Evolutionary conservation across 306 rosid species (phyloP), one percentile per base, ranked within the genome.

Genomic region (Quercus aquifolioides): DNA sequence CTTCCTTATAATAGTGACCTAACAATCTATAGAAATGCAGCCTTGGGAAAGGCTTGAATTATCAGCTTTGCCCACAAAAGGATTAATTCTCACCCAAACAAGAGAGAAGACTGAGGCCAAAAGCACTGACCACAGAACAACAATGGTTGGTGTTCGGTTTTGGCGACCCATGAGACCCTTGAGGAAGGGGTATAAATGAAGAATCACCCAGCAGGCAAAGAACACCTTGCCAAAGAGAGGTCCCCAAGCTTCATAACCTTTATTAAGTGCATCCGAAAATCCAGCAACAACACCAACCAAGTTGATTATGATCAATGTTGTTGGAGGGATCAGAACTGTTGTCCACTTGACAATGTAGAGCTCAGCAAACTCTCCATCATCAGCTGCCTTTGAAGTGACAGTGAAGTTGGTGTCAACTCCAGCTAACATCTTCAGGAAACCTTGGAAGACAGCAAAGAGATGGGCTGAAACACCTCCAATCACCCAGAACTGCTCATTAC

Each of bases 101-200:
- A 94, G 97, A 54, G 99, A 94, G 87, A 94, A 94, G 5, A 94
- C 95, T 63, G 99, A 94, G 58, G 97, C 99, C 88, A 94, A 84
- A 59, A 94, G 83, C 87, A 94, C 97, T 13, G 99, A 90, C 99
- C 99, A 94, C 1, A 94, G 87, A 59, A 94, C 85, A 83, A 94
- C 99, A 82, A 94, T 86, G 74, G 99, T 94, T 52, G 99, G 99
- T 15, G 99, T 94, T 23, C 97, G 79, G 89, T 94, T 94, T 65
- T 92, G 97, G 79, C 99, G 93, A 60, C 97, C 99, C 99, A 94
- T 94, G 65, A 94, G 97, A 86, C 99, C 99, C 81, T 94, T 94
- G 25, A 94, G 94, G 97, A 94, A 94, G 5, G 99, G 99, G 49
- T 94, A 94, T 78, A 94, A 97, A 85, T 94, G 99, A 43, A 92